phyloP scores from a whole-genome alignment of 2,329 filamentous ascomycete species.

The Monosporascus sp. region DNA sequence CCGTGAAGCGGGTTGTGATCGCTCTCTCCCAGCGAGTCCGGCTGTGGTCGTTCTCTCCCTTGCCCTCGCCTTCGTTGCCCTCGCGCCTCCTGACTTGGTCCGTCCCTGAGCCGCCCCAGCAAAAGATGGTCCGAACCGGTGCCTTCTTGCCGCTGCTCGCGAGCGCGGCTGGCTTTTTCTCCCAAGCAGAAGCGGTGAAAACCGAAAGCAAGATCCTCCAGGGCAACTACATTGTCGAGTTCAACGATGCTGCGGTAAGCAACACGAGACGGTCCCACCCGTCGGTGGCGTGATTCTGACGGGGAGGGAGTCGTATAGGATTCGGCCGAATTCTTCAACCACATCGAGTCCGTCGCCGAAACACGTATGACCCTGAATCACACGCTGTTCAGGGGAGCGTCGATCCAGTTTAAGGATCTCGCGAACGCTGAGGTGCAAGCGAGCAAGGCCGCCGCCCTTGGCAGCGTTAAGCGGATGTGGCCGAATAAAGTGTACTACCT shows the following conservation, averaged over 20 bases:
- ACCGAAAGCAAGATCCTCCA: conserved; percentile 27
- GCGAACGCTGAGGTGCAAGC: conserved; percentile 38
- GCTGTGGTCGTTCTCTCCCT: conserved; percentile 7
- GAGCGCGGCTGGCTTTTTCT: conserved; percentile 17
- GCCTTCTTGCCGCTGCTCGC: conserved; percentile 21
- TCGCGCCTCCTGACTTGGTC: conserved; percentile 5
- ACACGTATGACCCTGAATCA: conserved; percentile 44
- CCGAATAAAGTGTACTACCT: conserved; percentile 40
- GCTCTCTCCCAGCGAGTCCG: conserved; percentile 3
- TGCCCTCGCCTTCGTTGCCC: conserved; percentile 4
- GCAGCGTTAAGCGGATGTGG: conserved; percentile 44
- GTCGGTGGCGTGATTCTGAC: conserved; percentile 1
- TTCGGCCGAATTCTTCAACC: conserved; percentile 31
- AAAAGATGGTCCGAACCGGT: conserved; percentile 23
- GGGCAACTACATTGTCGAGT: conserved; percentile 49
- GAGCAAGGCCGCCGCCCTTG: conserved; percentile 33
- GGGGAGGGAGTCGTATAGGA: conserved; percentile 27
- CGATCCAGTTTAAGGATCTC: conserved; percentile 45
- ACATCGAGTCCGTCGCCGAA: conserved; percentile 33
- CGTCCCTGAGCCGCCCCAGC: background rate
- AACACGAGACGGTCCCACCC: background rate
- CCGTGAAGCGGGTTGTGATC: background rate
- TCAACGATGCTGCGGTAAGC: conserved; percentile 43
- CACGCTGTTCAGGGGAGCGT: conserved; percentile 48
- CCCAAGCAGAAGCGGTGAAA: conserved; percentile 12